Conservation (phyloP, 2,329 filamentous ascomycete genomes). For the Exophiala alcalophila region DNA sequence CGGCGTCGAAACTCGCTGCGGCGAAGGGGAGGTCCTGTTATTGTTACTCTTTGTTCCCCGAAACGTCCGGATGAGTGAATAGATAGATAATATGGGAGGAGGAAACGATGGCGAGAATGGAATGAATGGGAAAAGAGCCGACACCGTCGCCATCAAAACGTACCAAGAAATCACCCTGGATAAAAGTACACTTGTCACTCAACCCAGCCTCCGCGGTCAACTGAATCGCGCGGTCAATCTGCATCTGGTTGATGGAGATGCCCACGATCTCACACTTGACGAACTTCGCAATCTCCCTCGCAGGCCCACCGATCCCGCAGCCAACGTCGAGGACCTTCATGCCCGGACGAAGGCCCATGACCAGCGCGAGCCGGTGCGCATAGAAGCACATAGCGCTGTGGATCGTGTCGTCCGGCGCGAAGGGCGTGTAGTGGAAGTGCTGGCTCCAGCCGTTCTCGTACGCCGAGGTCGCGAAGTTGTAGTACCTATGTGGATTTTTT, state of each 20-base stretch:
- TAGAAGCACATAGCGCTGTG: conserved; percentile 28
- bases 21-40: conserved; percentile 30
- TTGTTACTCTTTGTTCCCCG: neutral
- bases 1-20: conserved; percentile 33
- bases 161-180: conserved; percentile 33
- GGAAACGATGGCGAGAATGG: too few relatives aligned
- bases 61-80: too few relatives aligned
- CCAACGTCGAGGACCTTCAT: conserved; percentile 36
- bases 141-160: too few relatives aligned
- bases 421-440: conserved; percentile 31
- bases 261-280: conserved; percentile 33
- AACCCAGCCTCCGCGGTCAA: conserved; percentile 21
- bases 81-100: too few relatives aligned
- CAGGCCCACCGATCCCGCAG: conserved; percentile 35
- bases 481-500: conserved; percentile 21
- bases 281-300: conserved; percentile 33
- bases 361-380: conserved; percentile 33
- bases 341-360: conserved; percentile 26
- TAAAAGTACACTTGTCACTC: conserved; percentile 25
- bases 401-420: conserved; percentile 27
- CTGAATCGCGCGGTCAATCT: conserved; percentile 31
- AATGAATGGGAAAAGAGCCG: too few relatives aligned
- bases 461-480: conserved; percentile 27
- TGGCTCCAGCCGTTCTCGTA: conserved; percentile 29
- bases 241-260: conserved; percentile 33